Conservation (phyloP, 441 rosid genomes). For the Viola pubescens region DNA sequence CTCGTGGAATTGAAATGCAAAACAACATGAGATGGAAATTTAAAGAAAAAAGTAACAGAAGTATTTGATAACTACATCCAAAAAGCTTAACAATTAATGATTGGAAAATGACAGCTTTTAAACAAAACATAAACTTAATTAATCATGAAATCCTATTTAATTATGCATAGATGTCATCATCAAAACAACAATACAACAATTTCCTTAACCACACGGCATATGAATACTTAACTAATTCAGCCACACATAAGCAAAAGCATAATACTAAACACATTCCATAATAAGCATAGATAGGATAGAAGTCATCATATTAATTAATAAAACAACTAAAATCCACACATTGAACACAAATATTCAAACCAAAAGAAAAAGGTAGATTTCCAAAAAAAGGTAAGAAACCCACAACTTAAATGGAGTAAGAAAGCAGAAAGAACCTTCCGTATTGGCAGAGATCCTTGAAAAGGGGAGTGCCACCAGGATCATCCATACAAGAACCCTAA, state of each 20-base stretch:
- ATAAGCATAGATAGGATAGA: neutral
- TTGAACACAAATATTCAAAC: neutral
- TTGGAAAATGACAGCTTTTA: slow-evolving; percentile 10
- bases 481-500: slow-evolving; percentile 18
- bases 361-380: neutral
- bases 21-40: too few species aligned
- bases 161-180: slow-evolving; percentile 6
- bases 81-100: neutral
- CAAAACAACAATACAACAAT: slow-evolving; percentile 1
- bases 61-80: neutral
- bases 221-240: neutral
- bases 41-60: neutral
- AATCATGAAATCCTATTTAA: slow-evolving; percentile 6
- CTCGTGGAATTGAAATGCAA: neutral
- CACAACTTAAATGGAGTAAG: neutral
- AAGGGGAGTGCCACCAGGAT: slow-evolving; percentile 17
- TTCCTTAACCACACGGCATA: neutral
- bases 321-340: neutral
- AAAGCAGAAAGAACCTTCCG: slow-evolving; percentile 22
- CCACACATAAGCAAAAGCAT: slow-evolving; percentile 3
- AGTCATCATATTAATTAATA: neutral
- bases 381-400: neutral
- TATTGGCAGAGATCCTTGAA: slow-evolving; percentile 27
- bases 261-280: neutral
- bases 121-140: slow-evolving; percentile 1